A percentile compares a stretch with the other conserved stretches of the same genome.
These are phyloP conservation scores for Trypanosoma lewisi DNA, from an alignment of 208 protist species.

Conservation along the genomic window DNA sequence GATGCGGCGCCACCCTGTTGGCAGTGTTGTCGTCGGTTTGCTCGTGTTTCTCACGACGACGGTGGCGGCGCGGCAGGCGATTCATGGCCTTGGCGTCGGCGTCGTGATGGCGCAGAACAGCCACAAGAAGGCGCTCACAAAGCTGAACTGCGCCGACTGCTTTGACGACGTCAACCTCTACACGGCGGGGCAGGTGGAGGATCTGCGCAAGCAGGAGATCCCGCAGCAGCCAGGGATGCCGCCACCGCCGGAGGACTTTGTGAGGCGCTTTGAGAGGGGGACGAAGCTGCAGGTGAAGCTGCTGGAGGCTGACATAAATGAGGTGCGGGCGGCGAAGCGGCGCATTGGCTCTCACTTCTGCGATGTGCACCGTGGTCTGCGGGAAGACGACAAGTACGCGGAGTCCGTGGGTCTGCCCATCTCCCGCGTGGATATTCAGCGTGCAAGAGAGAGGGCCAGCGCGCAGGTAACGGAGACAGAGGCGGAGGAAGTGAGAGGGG, in stretches of 20 bases:
- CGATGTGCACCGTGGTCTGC: constrained; percentile 57
- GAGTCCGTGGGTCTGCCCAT: constrained; percentile 47
- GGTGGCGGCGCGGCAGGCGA: constrained; percentile 37
- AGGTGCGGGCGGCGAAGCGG: constrained; percentile 55
- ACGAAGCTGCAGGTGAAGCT: constrained; percentile 60
- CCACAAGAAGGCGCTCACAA: constrained; percentile 59
- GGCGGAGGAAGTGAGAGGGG: not conserved
- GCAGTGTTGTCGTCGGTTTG: constrained; percentile 38
- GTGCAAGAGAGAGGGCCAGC: constrained; percentile 23
- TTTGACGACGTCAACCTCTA: constrained; percentile 72
- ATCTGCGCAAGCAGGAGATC: constrained; percentile 41
- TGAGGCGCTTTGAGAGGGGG: constrained; percentile 52
- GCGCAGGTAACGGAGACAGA: not conserved
- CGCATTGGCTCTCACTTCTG: constrained; percentile 39
- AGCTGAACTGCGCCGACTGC: constrained; percentile 71
- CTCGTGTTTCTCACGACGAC: constrained; percentile 37
- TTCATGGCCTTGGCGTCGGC: constrained; percentile 61
- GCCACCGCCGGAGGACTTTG: constrained; percentile 58
- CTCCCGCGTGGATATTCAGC: constrained; percentile 38
- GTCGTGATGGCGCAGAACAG: constrained; percentile 66
- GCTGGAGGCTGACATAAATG: constrained; percentile 64
- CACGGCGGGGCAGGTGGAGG: constrained; percentile 57
- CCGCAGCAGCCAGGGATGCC: constrained; percentile 74
- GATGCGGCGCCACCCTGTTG: constrained; percentile 71
- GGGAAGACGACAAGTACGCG: constrained; percentile 39